These are phyloP conservation scores for Fusarium paranaense DNA, from an alignment of 2,329 filamentous ascomycete genomes.

Conservation along the genomic window DNA sequence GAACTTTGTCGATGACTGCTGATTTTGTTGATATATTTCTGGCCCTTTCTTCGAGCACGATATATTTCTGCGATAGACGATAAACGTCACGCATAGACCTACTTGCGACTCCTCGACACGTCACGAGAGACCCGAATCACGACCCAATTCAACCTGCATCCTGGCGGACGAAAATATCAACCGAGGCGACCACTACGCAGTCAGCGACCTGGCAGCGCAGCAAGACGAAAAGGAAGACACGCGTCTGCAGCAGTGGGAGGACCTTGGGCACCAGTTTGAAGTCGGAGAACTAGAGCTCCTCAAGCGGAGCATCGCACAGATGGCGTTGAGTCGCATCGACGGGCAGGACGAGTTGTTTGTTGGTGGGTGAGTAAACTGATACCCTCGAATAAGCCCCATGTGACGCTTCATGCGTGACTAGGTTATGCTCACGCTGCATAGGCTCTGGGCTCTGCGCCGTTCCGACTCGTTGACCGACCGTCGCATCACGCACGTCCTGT, in stretches of 20 bases:
- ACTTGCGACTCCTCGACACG: neutral
- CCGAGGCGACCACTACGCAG: neutral
- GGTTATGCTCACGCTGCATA: slow-evolving; percentile 25
- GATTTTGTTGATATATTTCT: neutral
- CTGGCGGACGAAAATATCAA: slow-evolving; percentile 23
- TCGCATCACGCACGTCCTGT: slow-evolving; percentile 91
- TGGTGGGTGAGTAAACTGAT: slow-evolving; percentile 50
- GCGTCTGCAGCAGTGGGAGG: slow-evolving; percentile 38
- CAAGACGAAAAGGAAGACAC: slow-evolving; percentile 9
- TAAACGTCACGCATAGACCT: neutral
- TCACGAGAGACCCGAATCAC: neutral
- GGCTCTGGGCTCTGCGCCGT: slow-evolving; percentile 82
- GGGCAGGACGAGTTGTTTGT: slow-evolving; percentile 56
- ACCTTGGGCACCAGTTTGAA: slow-evolving; percentile 40
- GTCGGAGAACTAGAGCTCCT: slow-evolving; percentile 40
- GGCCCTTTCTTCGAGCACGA: neutral
- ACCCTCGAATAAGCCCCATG: neutral
- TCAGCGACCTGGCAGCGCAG: neutral
- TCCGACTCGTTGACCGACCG: slow-evolving; percentile 76
- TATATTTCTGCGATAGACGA: neutral
- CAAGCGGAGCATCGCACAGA: slow-evolving; percentile 49
- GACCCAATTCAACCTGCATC: slow-evolving; percentile 11
- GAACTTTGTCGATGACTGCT: neutral
- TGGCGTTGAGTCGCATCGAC: slow-evolving; percentile 58
- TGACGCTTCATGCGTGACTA: slow-evolving; percentile 16